Conservation (phyloP, 805 yeast species). For the Lachancea cidri region DNA sequence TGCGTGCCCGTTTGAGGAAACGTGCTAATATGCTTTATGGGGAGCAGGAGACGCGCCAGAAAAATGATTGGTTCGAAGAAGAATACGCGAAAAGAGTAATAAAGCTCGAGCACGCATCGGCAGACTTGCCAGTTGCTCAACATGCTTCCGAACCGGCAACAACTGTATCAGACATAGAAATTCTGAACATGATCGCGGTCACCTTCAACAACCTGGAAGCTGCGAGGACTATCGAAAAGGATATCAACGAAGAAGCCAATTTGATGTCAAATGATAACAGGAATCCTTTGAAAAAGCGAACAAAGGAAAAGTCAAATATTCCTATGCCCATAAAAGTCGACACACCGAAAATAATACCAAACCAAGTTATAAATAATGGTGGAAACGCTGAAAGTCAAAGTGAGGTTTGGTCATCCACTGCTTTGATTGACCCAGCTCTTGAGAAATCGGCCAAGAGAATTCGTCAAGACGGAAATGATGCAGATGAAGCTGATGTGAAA, state of each 20-base stretch:
- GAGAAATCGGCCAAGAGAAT: slow-evolving; percentile 4
- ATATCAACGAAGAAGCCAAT: slow-evolving; percentile 19
- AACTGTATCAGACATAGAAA: slow-evolving; percentile 25
- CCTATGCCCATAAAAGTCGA: slow-evolving; percentile 1
- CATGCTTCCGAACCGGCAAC: slow-evolving; percentile 11
- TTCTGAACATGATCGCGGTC: slow-evolving; percentile 27
- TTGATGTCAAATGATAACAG: slow-evolving; percentile 2
- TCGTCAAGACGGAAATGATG: neutral
- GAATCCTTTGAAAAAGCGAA: slow-evolving; percentile 1
- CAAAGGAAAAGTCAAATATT: neutral
- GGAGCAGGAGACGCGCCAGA: slow-evolving; percentile 46
- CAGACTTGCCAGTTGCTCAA: slow-evolving; percentile 4
- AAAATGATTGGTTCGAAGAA: slow-evolving; percentile 64
- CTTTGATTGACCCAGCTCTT: slow-evolving; percentile 7
- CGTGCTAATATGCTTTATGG: slow-evolving; percentile 70
- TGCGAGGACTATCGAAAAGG: slow-evolving; percentile 26
- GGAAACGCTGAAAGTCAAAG: too few species aligned
- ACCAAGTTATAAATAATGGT: neutral
- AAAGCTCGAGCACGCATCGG: slow-evolving; percentile 13
- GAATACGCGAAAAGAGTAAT: slow-evolving; percentile 62
- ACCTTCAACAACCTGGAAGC: slow-evolving; percentile 24
- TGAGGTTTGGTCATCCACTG: too few species aligned
- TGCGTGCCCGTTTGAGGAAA: slow-evolving; percentile 69
- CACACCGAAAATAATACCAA: neutral
- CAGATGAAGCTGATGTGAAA: neutral